Conservation (phyloP, 768 basidiomycete genomes). For the Termitomyces sp. region DNA sequence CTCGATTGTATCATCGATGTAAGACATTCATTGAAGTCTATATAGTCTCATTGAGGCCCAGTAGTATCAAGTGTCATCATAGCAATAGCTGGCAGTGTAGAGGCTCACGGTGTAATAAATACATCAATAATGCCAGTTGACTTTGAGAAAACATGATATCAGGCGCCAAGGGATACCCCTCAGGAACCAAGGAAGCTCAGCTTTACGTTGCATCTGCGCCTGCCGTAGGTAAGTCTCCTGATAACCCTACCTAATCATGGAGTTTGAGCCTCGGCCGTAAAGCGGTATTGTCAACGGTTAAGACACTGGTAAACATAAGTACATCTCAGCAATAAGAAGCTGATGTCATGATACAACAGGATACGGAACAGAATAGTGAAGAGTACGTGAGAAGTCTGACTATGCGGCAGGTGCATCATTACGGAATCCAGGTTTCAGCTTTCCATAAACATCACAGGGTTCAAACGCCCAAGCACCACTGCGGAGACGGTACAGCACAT, state of each 20-base stretch:
- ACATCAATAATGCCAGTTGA: background rate
- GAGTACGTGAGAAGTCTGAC: background rate
- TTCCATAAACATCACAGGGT: constrained; percentile 26
- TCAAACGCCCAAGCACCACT: constrained; percentile 28
- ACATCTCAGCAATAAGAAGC: background rate
- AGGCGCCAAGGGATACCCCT: background rate
- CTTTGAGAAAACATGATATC: background rate
- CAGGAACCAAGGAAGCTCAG: background rate
- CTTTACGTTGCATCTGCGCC: too few species aligned
- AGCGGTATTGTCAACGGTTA: background rate
- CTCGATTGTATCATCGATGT: background rate
- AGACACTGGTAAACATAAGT: background rate
- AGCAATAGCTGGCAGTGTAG: background rate
- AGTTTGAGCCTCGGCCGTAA: background rate
- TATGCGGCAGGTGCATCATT: background rate
- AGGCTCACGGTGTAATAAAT: background rate
- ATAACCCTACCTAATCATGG: background rate
- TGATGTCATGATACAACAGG: background rate
- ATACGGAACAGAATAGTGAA: background rate
- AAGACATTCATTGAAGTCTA: background rate
- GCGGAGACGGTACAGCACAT: constrained; percentile 21
- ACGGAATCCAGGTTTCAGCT: constrained; percentile 4
- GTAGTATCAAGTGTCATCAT: too few species aligned
- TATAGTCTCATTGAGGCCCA: background rate
- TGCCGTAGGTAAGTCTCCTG: too few species aligned